phyloP scores from a whole-genome alignment of 73 alveolate genomes.

The Tetrahymena borealis region DNA sequence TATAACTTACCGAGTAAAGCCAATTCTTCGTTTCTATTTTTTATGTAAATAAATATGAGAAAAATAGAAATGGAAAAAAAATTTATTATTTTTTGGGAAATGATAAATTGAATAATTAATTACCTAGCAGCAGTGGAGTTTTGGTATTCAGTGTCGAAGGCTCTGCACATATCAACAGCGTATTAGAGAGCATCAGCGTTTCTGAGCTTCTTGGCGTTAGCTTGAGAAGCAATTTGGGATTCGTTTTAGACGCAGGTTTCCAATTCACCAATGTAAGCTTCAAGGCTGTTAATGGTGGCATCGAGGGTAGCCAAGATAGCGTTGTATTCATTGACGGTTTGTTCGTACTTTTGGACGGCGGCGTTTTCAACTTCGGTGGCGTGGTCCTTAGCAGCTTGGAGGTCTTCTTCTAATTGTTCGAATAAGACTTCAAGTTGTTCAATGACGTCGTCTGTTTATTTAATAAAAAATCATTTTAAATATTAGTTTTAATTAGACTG shows the following conservation, averaged over 20 bases:
- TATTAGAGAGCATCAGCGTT: conserved; percentile 30
- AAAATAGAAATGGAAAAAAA: background rate
- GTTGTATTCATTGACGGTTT: background rate
- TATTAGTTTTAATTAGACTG: too few relatives aligned
- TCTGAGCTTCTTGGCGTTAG: conserved; percentile 42
- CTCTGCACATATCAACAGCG: conserved; percentile 46
- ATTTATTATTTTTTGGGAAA: too few relatives aligned
- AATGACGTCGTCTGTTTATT: background rate
- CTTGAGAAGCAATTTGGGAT: conserved; percentile 24
- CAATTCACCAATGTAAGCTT: conserved; percentile 17
- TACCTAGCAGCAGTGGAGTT: conserved; percentile 39
- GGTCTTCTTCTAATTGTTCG: background rate
- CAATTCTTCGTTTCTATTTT: background rate
- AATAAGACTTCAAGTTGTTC: background rate
- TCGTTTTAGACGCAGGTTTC: conserved; percentile 35
- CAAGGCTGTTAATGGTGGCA: background rate
- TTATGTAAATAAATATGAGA: background rate
- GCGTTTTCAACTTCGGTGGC: background rate
- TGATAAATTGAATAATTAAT: background rate
- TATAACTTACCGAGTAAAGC: background rate
- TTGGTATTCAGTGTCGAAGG: conserved; percentile 37
- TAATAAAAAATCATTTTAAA: background rate
- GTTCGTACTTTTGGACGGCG: background rate
- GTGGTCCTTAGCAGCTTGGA: background rate
- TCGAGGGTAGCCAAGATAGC: background rate